Conservation (phyloP, 768 basidiomycete species). For the Collybia nuda region DNA sequence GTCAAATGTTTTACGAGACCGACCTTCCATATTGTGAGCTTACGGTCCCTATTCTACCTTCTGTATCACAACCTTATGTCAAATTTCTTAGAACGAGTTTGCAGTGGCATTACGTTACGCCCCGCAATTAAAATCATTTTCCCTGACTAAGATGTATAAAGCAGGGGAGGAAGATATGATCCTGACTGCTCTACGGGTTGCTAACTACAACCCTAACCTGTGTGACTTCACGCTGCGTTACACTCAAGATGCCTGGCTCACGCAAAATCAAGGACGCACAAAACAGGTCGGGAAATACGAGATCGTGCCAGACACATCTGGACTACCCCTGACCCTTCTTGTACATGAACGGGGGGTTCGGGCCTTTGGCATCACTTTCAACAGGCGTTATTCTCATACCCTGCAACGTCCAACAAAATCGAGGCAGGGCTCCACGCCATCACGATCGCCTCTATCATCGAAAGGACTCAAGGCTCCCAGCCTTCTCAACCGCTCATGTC, state of each 20-base stretch:
- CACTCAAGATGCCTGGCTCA: constrained; percentile 34
- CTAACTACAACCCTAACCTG: constrained; percentile 29
- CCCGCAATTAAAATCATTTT: constrained; percentile 30
- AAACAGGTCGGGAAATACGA: constrained; percentile 31
- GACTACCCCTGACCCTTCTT: constrained; percentile 11
- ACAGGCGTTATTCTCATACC: constrained; percentile 11
- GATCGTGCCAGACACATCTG: constrained; percentile 11
- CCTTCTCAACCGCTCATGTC: background rate
- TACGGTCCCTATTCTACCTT: background rate
- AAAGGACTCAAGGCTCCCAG: constrained; percentile 2
- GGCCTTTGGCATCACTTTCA: constrained; percentile 14
- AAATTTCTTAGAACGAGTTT: constrained; percentile 27
- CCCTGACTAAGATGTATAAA: constrained; percentile 34
- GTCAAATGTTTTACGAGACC: constrained; percentile 35
- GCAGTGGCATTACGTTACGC: constrained; percentile 24
- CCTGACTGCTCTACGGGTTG: constrained; percentile 26
- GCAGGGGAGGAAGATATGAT: constrained; percentile 33
- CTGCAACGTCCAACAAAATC: constrained; percentile 9
- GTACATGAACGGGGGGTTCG: constrained; percentile 16
- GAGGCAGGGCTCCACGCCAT: constrained; percentile 10
- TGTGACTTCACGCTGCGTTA: constrained; percentile 29
- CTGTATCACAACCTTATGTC: background rate
- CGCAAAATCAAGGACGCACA: constrained; percentile 27
- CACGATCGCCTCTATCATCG: constrained; percentile 14
- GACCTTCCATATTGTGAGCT: constrained; percentile 31